These are phyloP conservation scores for Physaria fendleri DNA, from an alignment of 345 rosid species.

Conservation along the genomic window DNA sequence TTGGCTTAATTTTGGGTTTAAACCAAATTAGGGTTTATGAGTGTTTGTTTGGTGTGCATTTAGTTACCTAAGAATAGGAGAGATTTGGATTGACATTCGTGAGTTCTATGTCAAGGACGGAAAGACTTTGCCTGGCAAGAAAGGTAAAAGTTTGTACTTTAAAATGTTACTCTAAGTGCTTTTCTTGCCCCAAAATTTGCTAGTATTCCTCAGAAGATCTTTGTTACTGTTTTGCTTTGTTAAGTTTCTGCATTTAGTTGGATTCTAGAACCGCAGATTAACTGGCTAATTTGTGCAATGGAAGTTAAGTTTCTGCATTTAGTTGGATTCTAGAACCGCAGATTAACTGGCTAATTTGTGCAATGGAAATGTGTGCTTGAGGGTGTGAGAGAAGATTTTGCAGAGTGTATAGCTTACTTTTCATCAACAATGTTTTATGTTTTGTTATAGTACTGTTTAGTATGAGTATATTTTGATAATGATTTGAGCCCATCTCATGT, in stretches of 20 bases:
- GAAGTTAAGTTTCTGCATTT: not conserved
- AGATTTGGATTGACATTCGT: conserved; percentile 76
- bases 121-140: conserved; percentile 71
- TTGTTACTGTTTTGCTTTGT: not conserved
- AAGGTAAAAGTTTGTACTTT: conserved; percentile 38
- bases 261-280: not conserved
- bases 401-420: not conserved
- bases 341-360: too few relatives aligned
- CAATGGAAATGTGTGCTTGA: too few relatives aligned
- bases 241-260: not conserved
- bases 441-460: not conserved
- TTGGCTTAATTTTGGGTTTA: not conserved
- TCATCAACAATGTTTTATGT: not conserved
- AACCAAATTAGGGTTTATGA: conserved; percentile 6
- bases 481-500: not conserved
- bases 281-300: too few relatives aligned
- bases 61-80: conserved; percentile 84
- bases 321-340: not conserved
- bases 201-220: not conserved
- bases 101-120: conserved; percentile 89
- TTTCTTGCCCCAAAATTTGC: not conserved
- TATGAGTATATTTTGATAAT: not conserved
- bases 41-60: not conserved
- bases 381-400: not conserved
- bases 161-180: not conserved